Evolutionary conservation across 257 asterid species (phyloP), one percentile per base, ranked within the genome.

Genomic region (Capsicum chinense): DNA sequence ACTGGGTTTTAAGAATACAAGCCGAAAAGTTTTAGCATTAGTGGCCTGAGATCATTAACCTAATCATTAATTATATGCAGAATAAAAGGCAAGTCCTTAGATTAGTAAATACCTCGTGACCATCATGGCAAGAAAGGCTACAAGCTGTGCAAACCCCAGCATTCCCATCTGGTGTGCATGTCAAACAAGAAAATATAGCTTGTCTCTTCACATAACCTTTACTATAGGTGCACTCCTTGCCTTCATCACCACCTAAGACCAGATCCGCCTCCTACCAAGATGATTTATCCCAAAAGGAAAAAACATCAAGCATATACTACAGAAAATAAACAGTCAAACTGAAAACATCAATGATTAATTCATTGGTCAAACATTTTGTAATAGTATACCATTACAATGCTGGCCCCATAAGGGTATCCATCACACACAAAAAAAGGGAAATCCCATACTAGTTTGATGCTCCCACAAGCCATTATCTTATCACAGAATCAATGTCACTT

Each of bases 91-190:
- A 78, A 60, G 37, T 50, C 59, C 57, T 37, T 84, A 57, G 60
- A 33, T 59, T 37, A 56, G 6, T 54, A n/a, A 79, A 56, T 91
- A 95, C 98, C 97, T 95, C 99, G 62, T 95, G 98, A 80, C 99
- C 97, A 84, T 95, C 99, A 82, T 94, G 99, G 88, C 98, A 95
- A 79, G 94, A 88, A 91, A 95, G 89, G 83, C 94, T 86, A 91
- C 99, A 95, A 39, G 97, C 98, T 17, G 98, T 95, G 92, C 99
- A 95, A 82, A 95, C 92, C 67, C 99, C 99, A 64, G 97, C 97
- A 88, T 89, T 93, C 47, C 99, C 99, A 84, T 93, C 94, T 37
- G 98, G 97, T 52, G 97, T 88, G 90, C 99, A 95, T 15, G 98
- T 95, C 92, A 95, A 88, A 86, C 98, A 95, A 14, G 99, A 95